Evolutionary conservation across 805 yeast species (phyloP).

Genomic region (Teunomyces kruisii): DNA sequence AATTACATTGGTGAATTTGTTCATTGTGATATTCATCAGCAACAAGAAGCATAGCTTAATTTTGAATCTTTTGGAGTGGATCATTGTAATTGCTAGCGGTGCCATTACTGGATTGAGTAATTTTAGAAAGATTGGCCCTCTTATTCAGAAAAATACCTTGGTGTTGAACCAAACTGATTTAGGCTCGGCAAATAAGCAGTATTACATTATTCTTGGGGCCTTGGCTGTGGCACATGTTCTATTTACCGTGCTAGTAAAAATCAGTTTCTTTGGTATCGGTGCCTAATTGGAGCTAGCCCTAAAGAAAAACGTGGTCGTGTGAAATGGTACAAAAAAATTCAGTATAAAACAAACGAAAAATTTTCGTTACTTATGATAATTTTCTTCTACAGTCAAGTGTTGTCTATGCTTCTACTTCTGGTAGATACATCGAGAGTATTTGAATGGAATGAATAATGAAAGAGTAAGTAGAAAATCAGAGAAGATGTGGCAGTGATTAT

Average conservation of each 20-base stretch:
- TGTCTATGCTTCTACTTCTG: constrained; percentile 1
- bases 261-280: constrained; percentile 55
- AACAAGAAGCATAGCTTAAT: constrained; percentile 30
- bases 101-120: constrained; percentile 59
- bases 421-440: constrained; percentile 9
- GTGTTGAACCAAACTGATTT: constrained; percentile 25
- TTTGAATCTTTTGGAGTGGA: constrained; percentile 60
- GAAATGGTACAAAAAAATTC: constrained; percentile 1
- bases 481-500: constrained; percentile 42
- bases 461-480: background rate
- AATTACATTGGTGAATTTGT: constrained; percentile 59
- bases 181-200: constrained; percentile 35
- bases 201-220: constrained; percentile 33
- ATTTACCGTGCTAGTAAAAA: constrained; percentile 63
- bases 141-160: constrained; percentile 34
- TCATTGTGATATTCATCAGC: constrained; percentile 54
- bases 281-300: constrained; percentile 7
- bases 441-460: constrained; percentile 7
- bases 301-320: constrained; percentile 9
- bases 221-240: constrained; percentile 52
- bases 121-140: constrained; percentile 44
- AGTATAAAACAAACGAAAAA: constrained; percentile 7
- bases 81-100: constrained; percentile 59
- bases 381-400: constrained; percentile 1
- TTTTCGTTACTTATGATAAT: constrained; percentile 2